Percentiles rank a stretch among this genome's conserved stretches.
phyloP scores from a whole-genome alignment of 306 rosid species.

The Glycine tomentella region DNA sequence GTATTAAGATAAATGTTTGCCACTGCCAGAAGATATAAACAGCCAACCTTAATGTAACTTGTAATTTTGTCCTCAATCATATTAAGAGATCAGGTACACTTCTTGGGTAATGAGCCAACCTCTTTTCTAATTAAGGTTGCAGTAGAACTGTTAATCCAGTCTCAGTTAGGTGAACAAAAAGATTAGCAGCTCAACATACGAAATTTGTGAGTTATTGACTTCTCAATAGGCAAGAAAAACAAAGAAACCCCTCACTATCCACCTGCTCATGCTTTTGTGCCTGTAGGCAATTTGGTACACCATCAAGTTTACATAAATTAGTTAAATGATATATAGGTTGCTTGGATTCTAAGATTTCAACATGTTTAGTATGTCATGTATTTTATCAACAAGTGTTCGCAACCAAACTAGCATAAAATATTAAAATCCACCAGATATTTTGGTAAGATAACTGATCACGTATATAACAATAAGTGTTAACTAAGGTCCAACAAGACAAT shows the following conservation, averaged over 20 bases:
- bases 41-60: not conserved
- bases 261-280: constrained; percentile 3
- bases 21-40: constrained; percentile 7
- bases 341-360: constrained; percentile 27
- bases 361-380: constrained; percentile 23
- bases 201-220: not conserved
- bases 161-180: constrained; percentile 35
- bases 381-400: constrained; percentile 13
- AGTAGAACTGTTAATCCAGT: constrained; percentile 21
- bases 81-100: not conserved
- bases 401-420: not conserved
- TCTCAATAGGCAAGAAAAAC: not conserved
- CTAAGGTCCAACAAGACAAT: constrained; percentile 15
- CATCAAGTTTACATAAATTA: constrained; percentile 11
- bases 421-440: constrained; percentile 22
- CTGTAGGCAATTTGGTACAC: constrained; percentile 32
- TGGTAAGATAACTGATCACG: constrained; percentile 20
- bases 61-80: not conserved
- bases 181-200: constrained; percentile 22
- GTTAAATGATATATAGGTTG: constrained; percentile 22
- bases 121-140: not conserved
- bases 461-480: constrained; percentile 25
- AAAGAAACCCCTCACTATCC: constrained; percentile 9
- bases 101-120: constrained; percentile 2
- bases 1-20: constrained; percentile 32